phyloP scores from a whole-genome alignment of 2,329 filamentous ascomycete species.

The Botrytis paeoniae region DNA sequence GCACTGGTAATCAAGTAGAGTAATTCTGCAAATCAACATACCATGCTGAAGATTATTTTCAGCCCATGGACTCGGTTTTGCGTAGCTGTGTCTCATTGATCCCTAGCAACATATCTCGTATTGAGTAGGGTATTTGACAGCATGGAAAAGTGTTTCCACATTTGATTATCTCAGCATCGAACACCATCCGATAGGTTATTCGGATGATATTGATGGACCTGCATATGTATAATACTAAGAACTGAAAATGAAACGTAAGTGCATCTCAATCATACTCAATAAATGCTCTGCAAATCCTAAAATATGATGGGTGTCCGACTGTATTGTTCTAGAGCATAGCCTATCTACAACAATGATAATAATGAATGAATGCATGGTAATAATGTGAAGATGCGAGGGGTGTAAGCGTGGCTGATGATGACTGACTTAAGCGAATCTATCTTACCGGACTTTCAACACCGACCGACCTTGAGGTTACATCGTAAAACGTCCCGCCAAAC shows the following conservation, averaged over 20 bases:
- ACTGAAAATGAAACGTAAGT: constrained; percentile 11
- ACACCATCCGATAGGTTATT: constrained; percentile 1
- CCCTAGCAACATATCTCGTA: constrained; percentile 5
- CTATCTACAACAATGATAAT: background rate
- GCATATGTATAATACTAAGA: constrained; percentile 1
- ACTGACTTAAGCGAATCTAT: constrained; percentile 10
- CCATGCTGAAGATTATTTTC: constrained; percentile 3
- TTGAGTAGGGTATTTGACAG: background rate
- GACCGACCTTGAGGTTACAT: background rate
- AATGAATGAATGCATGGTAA: background rate
- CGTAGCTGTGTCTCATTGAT: background rate
- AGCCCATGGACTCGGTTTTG: constrained; percentile 13
- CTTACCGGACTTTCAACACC: constrained; percentile 3
- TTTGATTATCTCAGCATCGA: background rate
- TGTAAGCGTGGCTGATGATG: background rate
- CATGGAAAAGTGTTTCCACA: background rate
- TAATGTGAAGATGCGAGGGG: background rate
- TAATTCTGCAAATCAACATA: background rate
- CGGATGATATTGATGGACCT: constrained; percentile 11
- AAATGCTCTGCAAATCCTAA: background rate
- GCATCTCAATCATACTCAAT: constrained; percentile 10
- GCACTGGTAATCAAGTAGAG: background rate
- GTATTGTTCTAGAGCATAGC: background rate
- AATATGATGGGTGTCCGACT: background rate
- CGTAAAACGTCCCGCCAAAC: background rate